Conservation (phyloP, 1,284 basidiomycete genomes). For the Trichosporon sp. region DNA sequence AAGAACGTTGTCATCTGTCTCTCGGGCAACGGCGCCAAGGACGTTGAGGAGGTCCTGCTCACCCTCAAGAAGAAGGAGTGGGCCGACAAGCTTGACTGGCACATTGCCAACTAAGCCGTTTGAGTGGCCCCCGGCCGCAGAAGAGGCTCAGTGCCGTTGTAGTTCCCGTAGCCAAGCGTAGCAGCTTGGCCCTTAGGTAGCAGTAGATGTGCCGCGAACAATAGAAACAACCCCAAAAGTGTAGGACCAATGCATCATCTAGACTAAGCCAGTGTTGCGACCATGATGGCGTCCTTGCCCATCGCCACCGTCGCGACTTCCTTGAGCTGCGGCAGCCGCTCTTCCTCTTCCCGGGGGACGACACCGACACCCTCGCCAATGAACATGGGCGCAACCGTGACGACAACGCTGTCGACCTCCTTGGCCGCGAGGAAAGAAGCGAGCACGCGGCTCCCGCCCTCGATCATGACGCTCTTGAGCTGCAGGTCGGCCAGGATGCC, state of each 20-base stretch:
- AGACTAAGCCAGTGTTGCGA: conserved; percentile 11
- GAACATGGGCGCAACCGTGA: conserved; percentile 76
- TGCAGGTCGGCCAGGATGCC: conserved; percentile 55
- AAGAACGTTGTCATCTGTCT: conserved; percentile 72
- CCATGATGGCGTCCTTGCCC: conserved; percentile 49
- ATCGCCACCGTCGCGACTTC: conserved; percentile 40
- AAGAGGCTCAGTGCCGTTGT: neutral
- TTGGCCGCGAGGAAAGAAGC: conserved; percentile 61
- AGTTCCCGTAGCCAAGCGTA: neutral
- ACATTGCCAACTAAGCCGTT: conserved; percentile 49
- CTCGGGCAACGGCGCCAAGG: conserved; percentile 47
- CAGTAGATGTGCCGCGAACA: neutral
- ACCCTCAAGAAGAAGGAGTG: conserved; percentile 58
- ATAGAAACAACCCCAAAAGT: neutral
- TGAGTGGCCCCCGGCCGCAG: neutral
- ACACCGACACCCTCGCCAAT: conserved; percentile 69
- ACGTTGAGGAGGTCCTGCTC: conserved; percentile 46
- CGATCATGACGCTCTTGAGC: conserved; percentile 81
- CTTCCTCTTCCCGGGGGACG: conserved; percentile 33
- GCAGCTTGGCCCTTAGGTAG: neutral
- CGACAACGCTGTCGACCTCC: conserved; percentile 64
- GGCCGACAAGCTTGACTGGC: conserved; percentile 86
- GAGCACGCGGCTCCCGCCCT: conserved; percentile 85
- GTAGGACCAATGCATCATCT: neutral
- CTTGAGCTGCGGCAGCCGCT: conserved; percentile 32